Base-by-base conservation (phyloP, 371 early-diverging fungal species). In the Apophysomyces variabilis region DNA sequence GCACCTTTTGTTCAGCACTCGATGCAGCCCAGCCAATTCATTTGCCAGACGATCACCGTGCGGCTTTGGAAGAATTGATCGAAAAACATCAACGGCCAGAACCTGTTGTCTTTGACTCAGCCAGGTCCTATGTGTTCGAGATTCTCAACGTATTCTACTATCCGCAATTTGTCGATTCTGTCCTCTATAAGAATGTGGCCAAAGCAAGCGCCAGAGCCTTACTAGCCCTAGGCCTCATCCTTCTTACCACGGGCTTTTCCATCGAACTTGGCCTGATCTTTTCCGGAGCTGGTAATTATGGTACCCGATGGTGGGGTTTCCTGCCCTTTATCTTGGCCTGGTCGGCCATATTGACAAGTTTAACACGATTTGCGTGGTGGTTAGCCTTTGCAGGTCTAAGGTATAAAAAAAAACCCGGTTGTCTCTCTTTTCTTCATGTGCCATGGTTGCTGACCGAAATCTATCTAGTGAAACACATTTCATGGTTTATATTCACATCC, bases 121-220 rank as follows among this genome's bases (percentile, higher is more conserved):
- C 83, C 1, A 62, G 74, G 26, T 60, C 75, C 0, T 76, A 83
- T 60, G 79, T 83, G 5, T 83, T 73, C 61, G 83, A 83, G 54
- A 66, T 83, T 18, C 67, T 83, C 56, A 83, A 83, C 60, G 73
- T 83, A 11, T 80, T 80, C 62, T 83, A 74, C 60, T 83, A 83
- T 56, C 76, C 80, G 3, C 67, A 76, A 16, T 83, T 83, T 69
- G 73, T 83, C 0, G 80, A 83, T 38, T 41, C 68, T 16, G 72
- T 80, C 1, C 65, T 80, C 9, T 62, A 76, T 50, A 78, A 75
- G 12, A 83, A 83, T 37, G 56, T 80, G 0, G 66, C 74, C 13
- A 26, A 41, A 3, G 58, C 36, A 5, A 66, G 66, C 7, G 68
- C 79, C 1, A 65, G 74, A 4, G 11, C 80, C 12, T 60, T 66